Evolutionary conservation across 306 rosid genomes (phyloP), one percentile per base, ranked within the genome.

Genomic region (Gastrolobium villosum): DNA sequence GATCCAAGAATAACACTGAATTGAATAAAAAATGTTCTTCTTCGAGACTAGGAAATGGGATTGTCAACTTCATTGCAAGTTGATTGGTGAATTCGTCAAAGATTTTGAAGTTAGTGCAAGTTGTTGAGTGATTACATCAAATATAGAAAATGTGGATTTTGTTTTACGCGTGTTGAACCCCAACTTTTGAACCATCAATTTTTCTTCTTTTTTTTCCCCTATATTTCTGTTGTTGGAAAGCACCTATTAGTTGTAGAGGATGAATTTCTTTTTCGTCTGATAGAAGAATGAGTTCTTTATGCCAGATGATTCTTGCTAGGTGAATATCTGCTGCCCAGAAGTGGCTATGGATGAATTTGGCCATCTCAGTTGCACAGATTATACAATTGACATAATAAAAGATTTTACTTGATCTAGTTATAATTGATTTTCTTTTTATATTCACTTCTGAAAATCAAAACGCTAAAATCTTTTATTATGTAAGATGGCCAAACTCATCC

Each of bases 1-100:
- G 81, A 91, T 76, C 36, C 54, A 39, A 13, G 77, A 65, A 31
- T 64, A 54, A 78, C 71, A 82, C 83, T 57, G 80, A 71, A 49
- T 56, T 55, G 63, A 48, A 80, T 43, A 52, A 46, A 32, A 8
- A 40, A 15, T 32, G 40, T 49, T 44, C 26, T 53, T 44, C 49
- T 36, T 54, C 26, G 39, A 35, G 32, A 44, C 52, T 20, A 53
- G 63, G 30, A 39, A 44, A 65, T 34, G 13, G 39, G 70, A 43
- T 75, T 49, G 52, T 49, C 52, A 60, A 49, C 65, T 77, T 10
- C 61, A 34, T 78, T 80, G 70, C 79, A 8, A 65, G 70, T 78
- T 46, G 67, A 66, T 78, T 31, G 10, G 6, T 46, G 15, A 78
- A 40, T 64, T 65, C 36, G 44, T 48, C 64, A 36, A 54, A 26